These are phyloP conservation scores for Coemansia javaensis DNA, from an alignment of 192 early-diverging fungal species.

Conservation along the genomic window DNA sequence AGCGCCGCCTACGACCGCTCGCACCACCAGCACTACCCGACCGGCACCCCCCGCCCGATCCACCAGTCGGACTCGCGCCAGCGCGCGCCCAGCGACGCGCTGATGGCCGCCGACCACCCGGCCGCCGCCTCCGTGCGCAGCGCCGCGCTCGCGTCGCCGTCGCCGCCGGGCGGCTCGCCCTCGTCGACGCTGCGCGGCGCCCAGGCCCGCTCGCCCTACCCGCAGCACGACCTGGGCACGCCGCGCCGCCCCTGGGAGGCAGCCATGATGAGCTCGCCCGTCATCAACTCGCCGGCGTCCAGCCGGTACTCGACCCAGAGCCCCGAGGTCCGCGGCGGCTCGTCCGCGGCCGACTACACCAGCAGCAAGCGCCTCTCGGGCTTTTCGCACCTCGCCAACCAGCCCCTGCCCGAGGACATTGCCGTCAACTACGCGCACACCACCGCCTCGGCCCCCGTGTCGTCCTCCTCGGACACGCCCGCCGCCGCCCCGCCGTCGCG, in stretches of 20 bases:
- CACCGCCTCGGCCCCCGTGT: not conserved
- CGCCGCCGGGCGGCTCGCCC: conserved; percentile 22
- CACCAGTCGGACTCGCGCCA: conserved; percentile 18
- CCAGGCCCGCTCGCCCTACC: conserved; percentile 33
- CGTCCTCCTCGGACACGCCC: not conserved
- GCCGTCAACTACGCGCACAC: conserved; percentile 11
- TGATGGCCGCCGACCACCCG: conserved; percentile 1
- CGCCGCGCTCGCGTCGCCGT: conserved; percentile 9
- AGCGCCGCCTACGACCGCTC: conserved; percentile 1
- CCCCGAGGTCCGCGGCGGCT: conserved; percentile 18
- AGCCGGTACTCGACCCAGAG: conserved; percentile 20
- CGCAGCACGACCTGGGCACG: conserved; percentile 10
- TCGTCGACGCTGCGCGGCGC: conserved; percentile 31
- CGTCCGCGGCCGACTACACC: conserved; percentile 1
- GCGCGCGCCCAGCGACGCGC: conserved; percentile 36
- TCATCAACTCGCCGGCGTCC: conserved; percentile 38
- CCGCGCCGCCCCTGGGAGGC: conserved; percentile 38
- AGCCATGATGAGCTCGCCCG: conserved; percentile 25
- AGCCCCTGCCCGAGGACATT: conserved; percentile 31
- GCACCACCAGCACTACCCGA: not conserved
- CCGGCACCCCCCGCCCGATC: conserved; percentile 6
- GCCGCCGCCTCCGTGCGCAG: not conserved
- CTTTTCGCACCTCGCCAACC: conserved; percentile 18
- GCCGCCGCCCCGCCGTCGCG: conserved; percentile 2
- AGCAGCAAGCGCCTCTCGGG: conserved; percentile 23